phyloP scores from a whole-genome alignment of 2,329 filamentous ascomycete genomes.

The Fusarium nodosum region DNA sequence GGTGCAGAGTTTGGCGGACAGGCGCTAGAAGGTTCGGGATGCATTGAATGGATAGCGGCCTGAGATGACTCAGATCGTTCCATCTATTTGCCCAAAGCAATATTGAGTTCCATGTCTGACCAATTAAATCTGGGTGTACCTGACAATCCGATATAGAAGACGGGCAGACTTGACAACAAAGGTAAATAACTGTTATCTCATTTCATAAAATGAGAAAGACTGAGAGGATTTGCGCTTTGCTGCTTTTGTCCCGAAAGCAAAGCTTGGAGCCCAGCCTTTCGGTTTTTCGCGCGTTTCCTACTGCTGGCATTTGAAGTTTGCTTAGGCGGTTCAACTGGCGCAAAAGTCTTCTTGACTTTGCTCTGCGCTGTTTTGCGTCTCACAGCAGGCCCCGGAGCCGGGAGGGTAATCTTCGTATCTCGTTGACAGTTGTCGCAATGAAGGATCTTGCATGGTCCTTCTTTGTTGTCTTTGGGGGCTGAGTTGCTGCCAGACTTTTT shows the following conservation, averaged over 20 bases:
- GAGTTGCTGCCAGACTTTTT: constrained; percentile 17
- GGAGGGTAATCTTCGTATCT: constrained; percentile 59
- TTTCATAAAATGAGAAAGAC: constrained; percentile 69
- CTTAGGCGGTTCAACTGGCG: constrained; percentile 49
- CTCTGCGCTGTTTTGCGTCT: constrained; percentile 43
- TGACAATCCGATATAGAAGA: not conserved
- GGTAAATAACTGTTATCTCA: constrained; percentile 29
- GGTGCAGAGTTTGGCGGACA: constrained; percentile 37
- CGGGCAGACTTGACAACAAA: too few relatives aligned
- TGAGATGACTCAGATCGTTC: constrained; percentile 29
- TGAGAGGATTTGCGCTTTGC: constrained; percentile 60
- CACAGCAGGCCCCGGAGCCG: constrained; percentile 53
- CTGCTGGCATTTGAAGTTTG: constrained; percentile 67
- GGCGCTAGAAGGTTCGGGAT: constrained; percentile 48
- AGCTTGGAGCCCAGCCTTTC: constrained; percentile 76
- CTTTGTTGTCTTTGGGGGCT: constrained; percentile 5
- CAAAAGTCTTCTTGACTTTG: constrained; percentile 39
- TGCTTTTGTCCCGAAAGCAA: constrained; percentile 68
- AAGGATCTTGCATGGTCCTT: constrained; percentile 56
- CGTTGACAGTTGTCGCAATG: constrained; percentile 62
- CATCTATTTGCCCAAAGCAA: not conserved
- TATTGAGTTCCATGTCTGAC: constrained; percentile 22
- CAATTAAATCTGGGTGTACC: not conserved
- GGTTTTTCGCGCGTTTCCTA: constrained; percentile 74
- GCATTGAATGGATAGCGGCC: constrained; percentile 6